Conservation (phyloP, 1,139 yeast species). For the Meyerozyma athensensis region DNA sequence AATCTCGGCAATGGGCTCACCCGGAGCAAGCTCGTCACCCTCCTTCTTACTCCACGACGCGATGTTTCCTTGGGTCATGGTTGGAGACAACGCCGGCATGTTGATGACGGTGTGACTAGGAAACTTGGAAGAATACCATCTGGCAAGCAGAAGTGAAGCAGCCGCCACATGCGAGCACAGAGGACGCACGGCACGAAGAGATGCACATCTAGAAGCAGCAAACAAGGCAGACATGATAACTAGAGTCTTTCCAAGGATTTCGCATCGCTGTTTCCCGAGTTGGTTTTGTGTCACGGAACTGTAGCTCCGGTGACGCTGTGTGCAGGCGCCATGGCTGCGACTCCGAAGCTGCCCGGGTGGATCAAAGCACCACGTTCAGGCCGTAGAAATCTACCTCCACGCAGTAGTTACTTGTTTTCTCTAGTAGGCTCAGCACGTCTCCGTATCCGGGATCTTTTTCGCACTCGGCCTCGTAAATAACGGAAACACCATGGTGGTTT, state of each 20-base stretch:
- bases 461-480: constrained; percentile 37
- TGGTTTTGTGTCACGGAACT: constrained; percentile 13
- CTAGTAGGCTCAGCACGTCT: constrained; percentile 28
- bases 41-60: constrained; percentile 84
- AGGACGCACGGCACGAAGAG: constrained; percentile 15
- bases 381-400: constrained; percentile 2
- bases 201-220: constrained; percentile 25
- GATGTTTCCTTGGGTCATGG: constrained; percentile 94
- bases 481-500: constrained; percentile 43
- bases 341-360: not conserved
- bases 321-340: constrained; percentile 1
- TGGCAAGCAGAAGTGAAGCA: constrained; percentile 25
- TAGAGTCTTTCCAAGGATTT: not conserved
- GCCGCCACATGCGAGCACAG: constrained; percentile 13
- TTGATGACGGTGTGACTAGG: constrained; percentile 69
- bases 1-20: constrained; percentile 93
- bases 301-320: constrained; percentile 14
- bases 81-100: constrained; percentile 95
- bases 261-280: constrained; percentile 5
- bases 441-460: constrained; percentile 25
- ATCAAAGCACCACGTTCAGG: constrained; percentile 9
- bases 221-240: constrained; percentile 29
- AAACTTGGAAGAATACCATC: constrained; percentile 45
- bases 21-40: constrained; percentile 84
- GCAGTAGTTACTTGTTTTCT: constrained; percentile 5